Evolutionary conservation across 2,329 filamentous ascomycete genomes (phyloP).

Genomic region (Periconia macrospinosa): DNA sequence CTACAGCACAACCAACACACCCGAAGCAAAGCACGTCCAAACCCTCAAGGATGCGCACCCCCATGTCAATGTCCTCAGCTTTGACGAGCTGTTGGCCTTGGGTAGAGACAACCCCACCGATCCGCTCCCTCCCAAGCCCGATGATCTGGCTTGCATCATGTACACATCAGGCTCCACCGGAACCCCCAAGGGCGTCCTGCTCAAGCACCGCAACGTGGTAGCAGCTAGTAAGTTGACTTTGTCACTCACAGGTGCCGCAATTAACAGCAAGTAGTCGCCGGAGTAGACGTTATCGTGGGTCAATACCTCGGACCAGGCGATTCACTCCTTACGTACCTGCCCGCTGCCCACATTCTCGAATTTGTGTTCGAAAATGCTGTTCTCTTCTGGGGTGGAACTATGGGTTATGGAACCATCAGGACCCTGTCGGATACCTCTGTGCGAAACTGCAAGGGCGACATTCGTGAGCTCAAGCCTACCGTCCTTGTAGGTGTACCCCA

Average conservation of each 20-base stretch:
- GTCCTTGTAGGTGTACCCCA: conserved; percentile 93
- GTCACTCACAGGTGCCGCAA: neutral
- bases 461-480: conserved; percentile 86
- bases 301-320: conserved; percentile 78
- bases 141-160: conserved; percentile 80
- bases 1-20: conserved; percentile 59
- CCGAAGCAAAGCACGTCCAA: conserved; percentile 57
- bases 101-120: conserved; percentile 70
- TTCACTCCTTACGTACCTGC: conserved; percentile 84
- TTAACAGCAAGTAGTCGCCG: conserved; percentile 60
- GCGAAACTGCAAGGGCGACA: conserved; percentile 89
- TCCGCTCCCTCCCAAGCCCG: conserved; percentile 69
- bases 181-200: conserved; percentile 82
- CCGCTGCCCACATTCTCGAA: conserved; percentile 93
- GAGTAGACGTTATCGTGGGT: conserved; percentile 76
- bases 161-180: conserved; percentile 89
- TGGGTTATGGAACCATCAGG: conserved; percentile 90
- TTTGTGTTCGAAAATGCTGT: conserved; percentile 93
- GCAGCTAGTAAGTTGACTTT: conserved; percentile 65
- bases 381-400: conserved; percentile 83
- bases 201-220: conserved; percentile 78
- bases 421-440: conserved; percentile 86
- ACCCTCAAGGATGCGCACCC: conserved; percentile 57
- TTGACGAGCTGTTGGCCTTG: conserved; percentile 57
- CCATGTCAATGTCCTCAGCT: conserved; percentile 57